Conservation (phyloP, 805 yeast species). For the Diddensiella caesifluorescens region DNA sequence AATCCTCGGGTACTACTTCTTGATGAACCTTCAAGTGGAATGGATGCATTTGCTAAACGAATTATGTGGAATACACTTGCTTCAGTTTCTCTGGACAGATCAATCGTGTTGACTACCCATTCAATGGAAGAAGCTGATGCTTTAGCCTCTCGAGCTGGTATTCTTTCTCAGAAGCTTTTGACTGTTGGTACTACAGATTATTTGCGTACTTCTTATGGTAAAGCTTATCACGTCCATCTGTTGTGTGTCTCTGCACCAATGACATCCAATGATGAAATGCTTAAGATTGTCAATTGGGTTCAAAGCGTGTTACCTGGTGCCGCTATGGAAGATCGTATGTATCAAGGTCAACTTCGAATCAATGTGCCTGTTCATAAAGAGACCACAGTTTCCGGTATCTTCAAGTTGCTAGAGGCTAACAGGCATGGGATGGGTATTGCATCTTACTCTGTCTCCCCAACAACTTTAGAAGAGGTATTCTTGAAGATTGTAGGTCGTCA, state of each 20-base stretch:
- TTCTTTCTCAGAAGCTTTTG: slow-evolving; percentile 28
- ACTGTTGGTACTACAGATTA: slow-evolving; percentile 32
- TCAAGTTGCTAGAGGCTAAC: slow-evolving; percentile 18
- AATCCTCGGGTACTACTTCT: slow-evolving; percentile 34
- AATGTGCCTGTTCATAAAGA: slow-evolving; percentile 23
- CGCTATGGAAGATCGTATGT: slow-evolving; percentile 27
- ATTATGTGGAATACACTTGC: slow-evolving; percentile 36
- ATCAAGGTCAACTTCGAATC: slow-evolving; percentile 32
- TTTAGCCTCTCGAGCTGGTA: slow-evolving; percentile 33
- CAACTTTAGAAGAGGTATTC: slow-evolving; percentile 33
- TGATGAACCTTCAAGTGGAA: slow-evolving; percentile 37
- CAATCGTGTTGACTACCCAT: slow-evolving; percentile 34
- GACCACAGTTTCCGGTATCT: slow-evolving; percentile 18
- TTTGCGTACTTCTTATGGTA: slow-evolving; percentile 29
- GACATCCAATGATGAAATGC: slow-evolving; percentile 27
- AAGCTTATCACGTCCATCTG: slow-evolving; percentile 29
- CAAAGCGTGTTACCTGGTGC: slow-evolving; percentile 25
- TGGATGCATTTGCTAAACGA: slow-evolving; percentile 37
- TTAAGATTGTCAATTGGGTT: slow-evolving; percentile 23
- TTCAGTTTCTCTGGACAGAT: slow-evolving; percentile 29
- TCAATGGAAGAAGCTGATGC: slow-evolving; percentile 39
- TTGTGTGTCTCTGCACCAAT: slow-evolving; percentile 28
- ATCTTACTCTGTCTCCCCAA: slow-evolving; percentile 30
- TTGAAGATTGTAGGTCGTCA: slow-evolving; percentile 30
- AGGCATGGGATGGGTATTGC: slow-evolving; percentile 23